Conservation (phyloP, 257 asterid species). For the Phtheirospermum japonicum region DNA sequence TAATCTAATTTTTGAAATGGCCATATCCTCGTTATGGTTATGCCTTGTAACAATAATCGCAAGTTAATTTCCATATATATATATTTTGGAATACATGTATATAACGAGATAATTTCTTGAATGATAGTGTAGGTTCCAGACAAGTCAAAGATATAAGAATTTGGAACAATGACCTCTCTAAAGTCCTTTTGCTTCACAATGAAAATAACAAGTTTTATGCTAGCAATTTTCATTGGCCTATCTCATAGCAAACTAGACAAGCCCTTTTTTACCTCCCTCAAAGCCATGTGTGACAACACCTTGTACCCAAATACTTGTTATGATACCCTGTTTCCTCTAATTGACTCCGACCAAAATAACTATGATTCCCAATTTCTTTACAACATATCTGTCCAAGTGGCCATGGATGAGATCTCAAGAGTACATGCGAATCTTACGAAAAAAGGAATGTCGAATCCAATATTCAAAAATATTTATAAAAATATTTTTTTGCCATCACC, state of each 20-base stretch:
- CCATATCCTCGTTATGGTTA: too few relatives aligned
- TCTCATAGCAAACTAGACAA: conserved; percentile 13
- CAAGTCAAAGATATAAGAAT: background rate
- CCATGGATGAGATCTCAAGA: conserved; percentile 25
- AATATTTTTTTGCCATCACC: background rate
- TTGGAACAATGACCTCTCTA: conserved; percentile 1
- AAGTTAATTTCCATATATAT: too few relatives aligned
- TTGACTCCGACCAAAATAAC: too few relatives aligned
- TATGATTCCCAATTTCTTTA: conserved; percentile 1
- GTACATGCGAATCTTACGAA: background rate
- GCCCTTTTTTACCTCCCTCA: conserved; percentile 13
- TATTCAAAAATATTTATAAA: too few relatives aligned
- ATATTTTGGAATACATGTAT: background rate
- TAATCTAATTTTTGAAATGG: too few relatives aligned
- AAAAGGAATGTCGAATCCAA: background rate
- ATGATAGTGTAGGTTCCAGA: too few relatives aligned
- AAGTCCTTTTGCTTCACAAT: background rate
- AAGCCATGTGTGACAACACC: conserved; percentile 5
- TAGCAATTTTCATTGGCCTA: background rate
- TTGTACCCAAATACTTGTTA: conserved; percentile 23
- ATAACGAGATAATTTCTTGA: background rate
- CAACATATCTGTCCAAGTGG: conserved; percentile 19
- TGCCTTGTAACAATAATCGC: too few relatives aligned
- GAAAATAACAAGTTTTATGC: background rate
- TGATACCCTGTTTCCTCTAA: background rate